These are phyloP conservation scores for Magnaporthales sp. DNA, from an alignment of 2,329 filamentous ascomycete species.

Conservation along the genomic window DNA sequence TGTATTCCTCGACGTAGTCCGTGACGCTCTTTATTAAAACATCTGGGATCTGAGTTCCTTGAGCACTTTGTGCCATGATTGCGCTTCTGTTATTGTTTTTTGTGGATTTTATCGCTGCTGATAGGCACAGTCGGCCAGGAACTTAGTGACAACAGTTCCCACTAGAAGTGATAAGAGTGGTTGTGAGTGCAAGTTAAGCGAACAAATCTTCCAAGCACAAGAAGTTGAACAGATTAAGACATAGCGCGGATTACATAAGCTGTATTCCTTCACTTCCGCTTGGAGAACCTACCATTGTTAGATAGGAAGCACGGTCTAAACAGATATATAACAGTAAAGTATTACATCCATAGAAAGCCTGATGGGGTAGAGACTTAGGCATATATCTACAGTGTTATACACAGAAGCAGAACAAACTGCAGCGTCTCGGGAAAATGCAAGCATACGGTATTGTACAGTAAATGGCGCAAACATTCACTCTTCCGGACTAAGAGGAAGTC, in stretches of 20 bases:
- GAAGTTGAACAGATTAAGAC: not conserved
- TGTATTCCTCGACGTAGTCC: conserved; percentile 60
- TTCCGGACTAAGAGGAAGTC: not conserved
- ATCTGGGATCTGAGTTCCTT: conserved; percentile 16
- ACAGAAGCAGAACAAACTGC: not conserved
- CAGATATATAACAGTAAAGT: not conserved
- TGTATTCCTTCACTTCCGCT: not conserved
- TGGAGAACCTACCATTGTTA: not conserved
- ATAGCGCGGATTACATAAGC: not conserved
- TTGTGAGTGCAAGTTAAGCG: not conserved
- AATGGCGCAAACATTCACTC: not conserved
- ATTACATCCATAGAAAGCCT: not conserved
- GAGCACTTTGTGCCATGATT: not conserved
- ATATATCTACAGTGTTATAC: conserved; percentile 2
- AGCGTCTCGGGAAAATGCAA: not conserved
- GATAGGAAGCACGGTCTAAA: not conserved
- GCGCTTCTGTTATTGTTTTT: not conserved
- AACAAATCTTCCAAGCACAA: not conserved
- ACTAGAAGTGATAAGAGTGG: too few species aligned
- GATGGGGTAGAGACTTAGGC: not conserved
- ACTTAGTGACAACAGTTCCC: not conserved
- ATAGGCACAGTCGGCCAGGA: not conserved
- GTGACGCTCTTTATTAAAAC: conserved; percentile 48
- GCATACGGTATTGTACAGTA: not conserved
- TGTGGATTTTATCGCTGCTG: not conserved